phyloP scores from a whole-genome alignment of 768 basidiomycete species.

The Pholiota conissans region DNA sequence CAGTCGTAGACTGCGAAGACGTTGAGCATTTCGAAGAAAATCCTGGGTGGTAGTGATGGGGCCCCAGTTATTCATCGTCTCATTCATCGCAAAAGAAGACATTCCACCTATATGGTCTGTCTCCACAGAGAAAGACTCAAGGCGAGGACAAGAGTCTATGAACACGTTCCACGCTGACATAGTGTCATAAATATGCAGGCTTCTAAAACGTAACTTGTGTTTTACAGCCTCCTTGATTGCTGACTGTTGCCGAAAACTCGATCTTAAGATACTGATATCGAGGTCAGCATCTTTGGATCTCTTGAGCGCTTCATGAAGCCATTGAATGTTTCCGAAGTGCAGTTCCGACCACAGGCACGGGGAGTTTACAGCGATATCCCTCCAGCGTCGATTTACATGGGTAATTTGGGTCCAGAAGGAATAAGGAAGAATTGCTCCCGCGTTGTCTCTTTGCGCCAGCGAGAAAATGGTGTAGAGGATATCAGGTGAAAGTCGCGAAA shows the following conservation, averaged over 20 bases:
- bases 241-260: constrained; percentile 23
- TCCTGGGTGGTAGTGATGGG: background rate
- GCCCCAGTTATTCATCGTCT: background rate
- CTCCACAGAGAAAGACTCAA: no score
- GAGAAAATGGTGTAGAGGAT: constrained; percentile 39
- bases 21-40: background rate
- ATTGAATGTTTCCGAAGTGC: constrained; percentile 30
- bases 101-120: no score
- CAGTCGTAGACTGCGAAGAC: background rate
- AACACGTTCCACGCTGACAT: no score
- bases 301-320: constrained; percentile 48
- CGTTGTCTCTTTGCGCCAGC: constrained; percentile 14
- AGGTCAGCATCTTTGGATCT: background rate
- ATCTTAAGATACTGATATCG: constrained; percentile 3
- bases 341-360: constrained; percentile 41
- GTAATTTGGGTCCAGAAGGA: constrained; percentile 36
- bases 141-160: no score
- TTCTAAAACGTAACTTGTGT: background rate
- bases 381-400: constrained; percentile 43
- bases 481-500: constrained; percentile 42
- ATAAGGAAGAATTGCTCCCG: background rate
- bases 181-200: no score
- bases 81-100: background rate
- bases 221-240: no score
- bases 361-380: constrained; percentile 39